These are phyloP conservation scores for Wallacemonas rigidus DNA, from an alignment of 208 protist genomes.

Conservation along the genomic window DNA sequence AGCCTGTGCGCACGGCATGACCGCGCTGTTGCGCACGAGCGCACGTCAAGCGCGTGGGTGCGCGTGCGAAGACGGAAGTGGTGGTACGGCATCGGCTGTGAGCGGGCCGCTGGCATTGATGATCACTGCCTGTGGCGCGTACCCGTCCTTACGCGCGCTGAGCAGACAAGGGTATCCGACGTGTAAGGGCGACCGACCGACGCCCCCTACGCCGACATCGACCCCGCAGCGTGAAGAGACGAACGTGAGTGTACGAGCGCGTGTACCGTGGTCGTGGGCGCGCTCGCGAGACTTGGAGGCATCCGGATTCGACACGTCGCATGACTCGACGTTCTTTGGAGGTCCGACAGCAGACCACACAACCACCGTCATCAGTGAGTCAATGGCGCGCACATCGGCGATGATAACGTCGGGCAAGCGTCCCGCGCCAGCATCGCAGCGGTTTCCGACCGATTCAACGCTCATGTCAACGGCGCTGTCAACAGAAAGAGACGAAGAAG, in stretches of 20 bases:
- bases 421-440: no score
- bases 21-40: constrained; percentile 12
- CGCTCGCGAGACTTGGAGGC: neutral
- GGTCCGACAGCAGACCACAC: neutral
- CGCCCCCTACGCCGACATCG: no score
- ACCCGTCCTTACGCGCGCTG: neutral
- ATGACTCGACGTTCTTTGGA: neutral
- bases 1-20: constrained; percentile 22
- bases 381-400: neutral
- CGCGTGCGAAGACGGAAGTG: no score
- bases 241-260: no score
- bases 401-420: neutral
- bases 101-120: neutral
- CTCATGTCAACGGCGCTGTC: no score
- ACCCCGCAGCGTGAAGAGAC: no score
- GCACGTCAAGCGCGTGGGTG: neutral
- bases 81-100: neutral
- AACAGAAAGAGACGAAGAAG: no score
- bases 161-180: no score
- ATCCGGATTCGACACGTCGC: neutral
- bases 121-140: constrained; percentile 5
- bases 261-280: neutral
- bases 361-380: neutral
- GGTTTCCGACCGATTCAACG: no score
- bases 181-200: no score